phyloP scores from a whole-genome alignment of 495 filamentous ascomycete genomes.

The Penicillium paxilli region DNA sequence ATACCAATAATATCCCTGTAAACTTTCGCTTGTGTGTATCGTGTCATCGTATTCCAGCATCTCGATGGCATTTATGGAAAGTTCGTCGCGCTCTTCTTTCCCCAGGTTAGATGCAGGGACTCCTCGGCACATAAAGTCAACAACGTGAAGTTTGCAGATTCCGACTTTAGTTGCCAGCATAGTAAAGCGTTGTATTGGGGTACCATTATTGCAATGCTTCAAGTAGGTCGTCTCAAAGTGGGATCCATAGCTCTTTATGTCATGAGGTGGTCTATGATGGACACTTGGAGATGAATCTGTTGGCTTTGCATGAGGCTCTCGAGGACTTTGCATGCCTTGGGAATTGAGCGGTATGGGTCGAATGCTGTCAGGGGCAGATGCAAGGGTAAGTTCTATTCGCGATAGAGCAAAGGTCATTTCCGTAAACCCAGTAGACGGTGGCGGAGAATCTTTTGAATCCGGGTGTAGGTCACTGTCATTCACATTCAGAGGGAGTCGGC shows the following conservation, averaged over 20 bases:
- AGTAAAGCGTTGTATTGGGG: slow-evolving; percentile 59
- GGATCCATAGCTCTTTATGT: slow-evolving; percentile 44
- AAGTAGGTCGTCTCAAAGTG: slow-evolving; percentile 54
- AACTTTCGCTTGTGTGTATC: slow-evolving; percentile 41
- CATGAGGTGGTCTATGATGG: not conserved
- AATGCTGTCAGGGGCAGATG: slow-evolving; percentile 6
- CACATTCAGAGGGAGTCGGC: slow-evolving; percentile 38
- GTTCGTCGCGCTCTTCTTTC: slow-evolving; percentile 37
- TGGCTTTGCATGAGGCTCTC: not conserved
- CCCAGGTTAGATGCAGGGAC: not conserved
- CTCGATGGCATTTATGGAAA: slow-evolving; percentile 48
- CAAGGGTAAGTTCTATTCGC: slow-evolving; percentile 34
- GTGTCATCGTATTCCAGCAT: slow-evolving; percentile 55
- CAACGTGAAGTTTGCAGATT: slow-evolving; percentile 41
- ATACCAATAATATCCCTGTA: slow-evolving; percentile 55
- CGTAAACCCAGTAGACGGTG: slow-evolving; percentile 9
- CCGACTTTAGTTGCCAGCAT: slow-evolving; percentile 47
- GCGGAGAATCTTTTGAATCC: slow-evolving; percentile 21
- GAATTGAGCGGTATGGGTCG: slow-evolving; percentile 6
- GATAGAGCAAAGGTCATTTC: slow-evolving; percentile 29
- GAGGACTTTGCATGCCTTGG: not conserved
- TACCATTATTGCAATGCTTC: slow-evolving; percentile 57
- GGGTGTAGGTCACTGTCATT: slow-evolving; percentile 38
- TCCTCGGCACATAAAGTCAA: slow-evolving; percentile 18
- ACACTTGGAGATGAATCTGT: not conserved